Evolutionary conservation across 352 stramenopile species (phyloP).

Genomic region (Phytophthora fragariae): DNA sequence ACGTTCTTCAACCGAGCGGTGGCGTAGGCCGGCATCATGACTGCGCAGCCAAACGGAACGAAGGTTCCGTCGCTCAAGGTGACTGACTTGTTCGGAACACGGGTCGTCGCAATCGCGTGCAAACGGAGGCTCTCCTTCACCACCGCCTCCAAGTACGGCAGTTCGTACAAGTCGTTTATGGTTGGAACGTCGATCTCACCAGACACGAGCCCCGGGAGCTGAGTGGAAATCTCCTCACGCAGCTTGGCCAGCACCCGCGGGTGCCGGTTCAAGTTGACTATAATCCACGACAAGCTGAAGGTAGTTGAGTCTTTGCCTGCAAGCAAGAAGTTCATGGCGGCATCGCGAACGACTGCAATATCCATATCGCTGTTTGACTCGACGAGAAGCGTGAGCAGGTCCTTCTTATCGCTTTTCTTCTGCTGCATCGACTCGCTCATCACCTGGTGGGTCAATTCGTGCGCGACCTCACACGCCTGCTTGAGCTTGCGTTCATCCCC

Average conservation of each 20-base stretch:
- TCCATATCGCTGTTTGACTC: slow-evolving; percentile 5
- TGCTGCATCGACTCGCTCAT: slow-evolving; percentile 38
- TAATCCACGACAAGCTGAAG: slow-evolving; percentile 48
- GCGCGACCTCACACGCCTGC: slow-evolving; percentile 23
- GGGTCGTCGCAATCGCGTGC: slow-evolving; percentile 51
- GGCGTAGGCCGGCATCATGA: slow-evolving; percentile 28
- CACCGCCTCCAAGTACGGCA: slow-evolving; percentile 60
- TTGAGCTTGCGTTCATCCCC: slow-evolving; percentile 31
- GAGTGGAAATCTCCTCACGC: slow-evolving; percentile 44
- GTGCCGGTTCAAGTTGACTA: slow-evolving; percentile 51
- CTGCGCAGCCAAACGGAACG: slow-evolving; percentile 7
- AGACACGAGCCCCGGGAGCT: slow-evolving; percentile 25
- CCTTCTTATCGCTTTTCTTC: slow-evolving; percentile 3
- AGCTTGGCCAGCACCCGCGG: slow-evolving; percentile 53
- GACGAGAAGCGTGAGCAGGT: slow-evolving; percentile 14
- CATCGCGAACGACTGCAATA: slow-evolving; percentile 36
- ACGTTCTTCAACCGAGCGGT: slow-evolving; percentile 9
- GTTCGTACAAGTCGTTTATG: slow-evolving; percentile 44
- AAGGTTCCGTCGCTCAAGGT: slow-evolving; percentile 55
- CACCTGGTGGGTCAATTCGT: slow-evolving; percentile 34
- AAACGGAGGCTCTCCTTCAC: slow-evolving; percentile 66
- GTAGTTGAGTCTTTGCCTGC: slow-evolving; percentile 58
- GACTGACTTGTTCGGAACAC: slow-evolving; percentile 40
- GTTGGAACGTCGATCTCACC: slow-evolving; percentile 31
- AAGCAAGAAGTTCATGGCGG: slow-evolving; percentile 64